Base-by-base conservation (phyloP, 2,329 filamentous ascomycete genomes). In the Fusarium sp. region DNA sequence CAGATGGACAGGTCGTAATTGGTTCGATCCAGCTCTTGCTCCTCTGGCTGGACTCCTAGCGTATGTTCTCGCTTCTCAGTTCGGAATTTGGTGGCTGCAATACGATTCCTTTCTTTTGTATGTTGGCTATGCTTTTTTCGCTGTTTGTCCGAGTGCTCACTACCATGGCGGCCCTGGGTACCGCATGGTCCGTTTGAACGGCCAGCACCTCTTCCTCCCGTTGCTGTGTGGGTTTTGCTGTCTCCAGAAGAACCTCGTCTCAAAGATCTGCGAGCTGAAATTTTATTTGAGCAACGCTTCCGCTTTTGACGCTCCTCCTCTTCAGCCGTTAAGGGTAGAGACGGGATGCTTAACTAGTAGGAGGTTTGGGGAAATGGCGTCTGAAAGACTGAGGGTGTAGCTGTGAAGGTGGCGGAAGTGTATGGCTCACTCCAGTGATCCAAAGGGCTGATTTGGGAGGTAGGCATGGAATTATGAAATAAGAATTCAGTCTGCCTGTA, bases 81-180 rank as follows among this genome's bases (percentile, higher is more conserved):
- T 5, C 72, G 65, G 38, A 65, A 72, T 47, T 62, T 72, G 52
- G 65, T 70, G 52, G 74, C 68, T 27, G 73, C 72, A 29, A 68
- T 46, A 39, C 72, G 45, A 49, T 49, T 49, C 18, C 29, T 35
- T 35, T 49, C 45, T 49, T 35, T 49, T 49, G 45, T 33, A 49
- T 49, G 27, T n/a, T 49, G 45, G 31, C 29, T 49, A 49, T 49
- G 45, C 9, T n/a, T n/a, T 14, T 49, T 49, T 22, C 29, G 10
- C 29, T 49, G 45, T 49, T 12, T 29, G 29, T 49, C 45, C 45
- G 20, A 35, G 45, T 49, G 29, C n/a, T 49, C 13, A 49, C 20
- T n/a, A 49, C 29, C 18, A 49, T 49, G 45, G 45, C 11, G 45
- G 45, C 20, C 18, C 18, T 49, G 29, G 45, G 18, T 49, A 49